Conservation (phyloP, 2,329 filamentous ascomycete genomes). For the Aspergillus novoparasiticus region DNA sequence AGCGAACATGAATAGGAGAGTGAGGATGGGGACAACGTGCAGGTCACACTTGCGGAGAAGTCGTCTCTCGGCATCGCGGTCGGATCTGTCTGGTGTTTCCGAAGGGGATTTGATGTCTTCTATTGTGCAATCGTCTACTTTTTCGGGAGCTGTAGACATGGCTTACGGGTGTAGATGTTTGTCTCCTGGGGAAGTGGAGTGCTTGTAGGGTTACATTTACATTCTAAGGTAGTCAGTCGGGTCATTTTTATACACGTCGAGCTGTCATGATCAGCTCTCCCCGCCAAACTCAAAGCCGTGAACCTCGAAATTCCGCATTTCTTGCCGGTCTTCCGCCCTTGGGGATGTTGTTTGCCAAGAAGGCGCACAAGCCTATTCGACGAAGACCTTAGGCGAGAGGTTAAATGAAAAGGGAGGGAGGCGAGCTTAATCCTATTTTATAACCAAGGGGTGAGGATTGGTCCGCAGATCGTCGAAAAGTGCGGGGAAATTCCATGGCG, state of each 20-base stretch:
- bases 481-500: neutral
- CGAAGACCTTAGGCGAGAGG: neutral
- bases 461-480: neutral
- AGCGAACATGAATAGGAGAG: conserved; percentile 47
- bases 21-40: conserved; percentile 52
- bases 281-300: neutral
- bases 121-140: conserved; percentile 13
- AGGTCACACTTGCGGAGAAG: conserved; percentile 53
- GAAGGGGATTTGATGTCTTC: conserved; percentile 21
- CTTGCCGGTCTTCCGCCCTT: neutral
- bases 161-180: neutral
- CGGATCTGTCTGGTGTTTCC: neutral
- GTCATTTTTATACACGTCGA: neutral
- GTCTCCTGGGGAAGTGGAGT: neutral
- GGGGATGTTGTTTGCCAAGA: neutral
- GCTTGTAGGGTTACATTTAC: neutral
- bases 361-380: neutral
- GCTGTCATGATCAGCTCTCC: neutral
- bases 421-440: neutral
- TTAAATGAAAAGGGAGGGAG: no score
- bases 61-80: conserved; percentile 44
- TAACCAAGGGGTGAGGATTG: neutral
- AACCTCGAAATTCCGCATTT: neutral
- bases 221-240: neutral
- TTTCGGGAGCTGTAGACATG: neutral